Base-by-base conservation (phyloP, 108 stramenopile species). In the Conticribra guillardii region DNA sequence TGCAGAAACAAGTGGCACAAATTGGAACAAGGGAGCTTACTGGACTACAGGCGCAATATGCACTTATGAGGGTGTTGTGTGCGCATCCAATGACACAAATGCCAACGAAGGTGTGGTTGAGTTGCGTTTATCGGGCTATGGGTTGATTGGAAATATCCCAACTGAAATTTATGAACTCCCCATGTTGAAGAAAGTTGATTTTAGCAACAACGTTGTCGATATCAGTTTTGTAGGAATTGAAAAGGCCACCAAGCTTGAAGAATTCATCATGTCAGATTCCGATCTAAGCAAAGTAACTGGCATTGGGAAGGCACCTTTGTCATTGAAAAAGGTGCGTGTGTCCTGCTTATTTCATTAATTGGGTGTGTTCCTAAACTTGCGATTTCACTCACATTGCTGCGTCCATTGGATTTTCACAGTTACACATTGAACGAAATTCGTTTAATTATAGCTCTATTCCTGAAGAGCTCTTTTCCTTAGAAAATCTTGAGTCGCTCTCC, bases 31-130 rank as follows among this genome's bases (percentile, higher is more conserved):
- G 44, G 64, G 44, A 19, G 67, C 65, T 24, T 82, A 86, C 53
- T 95, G 94, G 94, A 41, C 64, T 3, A 63, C 73, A 19, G 69
- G 66, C 14, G 17, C 73, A 11, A 69, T 89, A 26, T 95, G 94
- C 73, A 62, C 82, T 22, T 95, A 90, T 81, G 79, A 89, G 57
- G 94, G 94, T 32, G 73, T 94, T 24, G 82, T 64, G 9, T 94
- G 93, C 37, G 57, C 22, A 44, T 17, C 44, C 18, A 60, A 68
- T n/a, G 73, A 57, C 19, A 34, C 67, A 9, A 73, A 67, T 50
- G 32, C 34, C 7, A 74, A 82, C 18, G 72, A 72, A 49, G 81
- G 83, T 37, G 80, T 90, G 16, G 74, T 74, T 0, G 87, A 79
- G 41, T 70, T 92, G 16, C 32, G 82, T 21, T 65, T 92, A 27